phyloP scores from a whole-genome alignment of 2,329 filamentous ascomycete genomes.

The Podosphaera fusca region DNA sequence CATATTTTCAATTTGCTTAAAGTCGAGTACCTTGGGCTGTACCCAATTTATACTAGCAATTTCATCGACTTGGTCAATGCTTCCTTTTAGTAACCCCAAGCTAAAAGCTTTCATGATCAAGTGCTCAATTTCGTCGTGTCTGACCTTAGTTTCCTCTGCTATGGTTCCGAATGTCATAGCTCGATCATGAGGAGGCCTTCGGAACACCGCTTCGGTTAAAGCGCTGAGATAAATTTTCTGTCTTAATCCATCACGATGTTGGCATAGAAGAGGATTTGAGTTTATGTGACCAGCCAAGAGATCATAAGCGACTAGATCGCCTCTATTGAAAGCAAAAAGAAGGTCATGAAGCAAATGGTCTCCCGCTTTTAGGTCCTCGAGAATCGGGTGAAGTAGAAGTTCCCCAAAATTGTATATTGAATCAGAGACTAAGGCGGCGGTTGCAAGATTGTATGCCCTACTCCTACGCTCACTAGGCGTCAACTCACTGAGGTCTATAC shows the following conservation, averaged over 20 bases:
- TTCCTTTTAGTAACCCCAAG: slow-evolving; percentile 67
- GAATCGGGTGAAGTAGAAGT: slow-evolving; percentile 88
- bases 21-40: slow-evolving; percentile 91
- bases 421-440: slow-evolving; percentile 79
- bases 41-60: slow-evolving; percentile 96
- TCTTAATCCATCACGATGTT: slow-evolving; percentile 66
- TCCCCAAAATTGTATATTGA: slow-evolving; percentile 99
- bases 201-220: slow-evolving; percentile 88
- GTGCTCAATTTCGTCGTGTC: slow-evolving; percentile 82
- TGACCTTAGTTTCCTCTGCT: slow-evolving; percentile 76
- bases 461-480: slow-evolving; percentile 51
- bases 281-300: slow-evolving; percentile 58
- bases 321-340: slow-evolving; percentile 94
- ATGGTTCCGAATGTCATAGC: slow-evolving; percentile 84
- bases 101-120: slow-evolving; percentile 98
- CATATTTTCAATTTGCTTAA: slow-evolving; percentile 89
- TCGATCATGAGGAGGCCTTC: slow-evolving; percentile 81
- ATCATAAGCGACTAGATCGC: slow-evolving; percentile 74
- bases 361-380: slow-evolving; percentile 59
- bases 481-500: slow-evolving; percentile 63
- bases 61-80: slow-evolving; percentile 88
- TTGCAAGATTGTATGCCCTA: slow-evolving; percentile 76
- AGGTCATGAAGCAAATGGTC: slow-evolving; percentile 81
- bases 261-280: slow-evolving; percentile 54
- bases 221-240: slow-evolving; percentile 97